These are phyloP conservation scores for Lunasporangiospora selenospora DNA, from an alignment of 192 early-diverging fungal genomes.

Conservation along the genomic window DNA sequence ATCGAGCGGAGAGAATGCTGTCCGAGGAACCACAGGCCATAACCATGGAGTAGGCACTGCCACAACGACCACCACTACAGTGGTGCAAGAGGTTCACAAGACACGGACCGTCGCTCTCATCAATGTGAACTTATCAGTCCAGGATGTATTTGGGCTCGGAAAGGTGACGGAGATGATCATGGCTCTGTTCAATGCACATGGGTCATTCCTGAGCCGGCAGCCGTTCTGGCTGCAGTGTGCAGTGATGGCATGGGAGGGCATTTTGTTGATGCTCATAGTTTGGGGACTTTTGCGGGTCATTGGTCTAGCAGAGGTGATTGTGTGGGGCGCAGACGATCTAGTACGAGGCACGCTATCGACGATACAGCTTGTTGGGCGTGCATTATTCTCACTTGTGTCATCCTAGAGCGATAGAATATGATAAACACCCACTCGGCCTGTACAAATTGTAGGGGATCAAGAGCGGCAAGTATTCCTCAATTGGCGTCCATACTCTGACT, in stretches of 20 bases:
- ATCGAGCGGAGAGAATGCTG: too few relatives aligned
- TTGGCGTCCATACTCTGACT: too few relatives aligned
- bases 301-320: conserved; percentile 40
- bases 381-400: too few relatives aligned
- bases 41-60: neutral
- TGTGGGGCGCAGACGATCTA: conserved; percentile 44
- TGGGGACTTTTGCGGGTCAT: conserved; percentile 37
- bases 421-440: too few relatives aligned
- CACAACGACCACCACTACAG: neutral
- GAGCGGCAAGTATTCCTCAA: too few relatives aligned
- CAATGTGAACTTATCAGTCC: conserved; percentile 22
- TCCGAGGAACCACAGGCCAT: too few relatives aligned
- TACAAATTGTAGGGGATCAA: too few relatives aligned
- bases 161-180: conserved; percentile 28
- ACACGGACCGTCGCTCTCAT: conserved; percentile 27
- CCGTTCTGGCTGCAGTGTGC: conserved; percentile 38
- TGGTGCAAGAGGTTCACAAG: conserved; percentile 31
- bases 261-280: conserved; percentile 21
- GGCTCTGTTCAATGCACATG: conserved; percentile 34
- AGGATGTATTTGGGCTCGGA: conserved; percentile 31
- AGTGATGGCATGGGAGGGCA: conserved; percentile 24
- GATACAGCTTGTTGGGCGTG: conserved; percentile 6
- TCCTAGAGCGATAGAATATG: too few relatives aligned
- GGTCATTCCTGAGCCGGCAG: conserved; percentile 24
- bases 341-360: conserved; percentile 33